These are phyloP conservation scores for Xylaria sp. DNA, from an alignment of 2,329 filamentous ascomycete genomes.

Conservation along the genomic window DNA sequence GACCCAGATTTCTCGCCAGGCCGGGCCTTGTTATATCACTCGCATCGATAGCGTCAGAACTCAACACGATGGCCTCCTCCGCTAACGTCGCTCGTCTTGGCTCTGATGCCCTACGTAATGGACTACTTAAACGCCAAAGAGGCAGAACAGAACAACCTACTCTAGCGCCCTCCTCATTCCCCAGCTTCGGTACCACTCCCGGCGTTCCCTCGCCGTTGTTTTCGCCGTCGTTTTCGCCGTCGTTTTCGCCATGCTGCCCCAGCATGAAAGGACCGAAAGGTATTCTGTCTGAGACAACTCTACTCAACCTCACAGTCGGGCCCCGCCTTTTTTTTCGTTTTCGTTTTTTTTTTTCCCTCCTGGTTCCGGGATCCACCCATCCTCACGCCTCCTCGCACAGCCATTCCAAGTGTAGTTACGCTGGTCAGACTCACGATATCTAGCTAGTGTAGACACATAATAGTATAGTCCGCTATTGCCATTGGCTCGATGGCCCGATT, in stretches of 20 bases:
- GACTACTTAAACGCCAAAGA: no score
- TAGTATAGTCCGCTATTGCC: neutral
- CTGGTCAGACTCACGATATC: conserved; percentile 11
- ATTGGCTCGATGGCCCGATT: no score
- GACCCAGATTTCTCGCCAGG: neutral
- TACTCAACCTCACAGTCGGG: conserved; percentile 12
- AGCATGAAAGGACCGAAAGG: conserved; percentile 19
- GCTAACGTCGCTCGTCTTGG: no score
- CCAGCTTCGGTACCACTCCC: conserved; percentile 3
- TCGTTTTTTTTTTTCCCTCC: no score
- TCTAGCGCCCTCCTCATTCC: neutral
- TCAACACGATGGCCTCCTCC: no score
- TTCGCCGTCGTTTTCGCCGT: neutral
- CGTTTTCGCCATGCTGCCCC: conserved; percentile 5
- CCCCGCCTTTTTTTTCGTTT: no score
- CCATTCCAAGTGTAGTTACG: conserved; percentile 6
- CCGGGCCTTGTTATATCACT: neutral
- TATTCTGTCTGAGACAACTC: conserved; percentile 9
- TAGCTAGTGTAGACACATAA: no score
- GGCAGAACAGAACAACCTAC: no score
- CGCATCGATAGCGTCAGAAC: neutral
- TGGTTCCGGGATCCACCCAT: neutral
- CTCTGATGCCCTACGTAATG: no score
- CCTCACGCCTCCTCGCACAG: conserved; percentile 13
- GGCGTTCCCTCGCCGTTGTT: neutral